Evolutionary conservation across 2,329 filamentous ascomycete species (phyloP).

Genomic region (Lecanosticta acicola): DNA sequence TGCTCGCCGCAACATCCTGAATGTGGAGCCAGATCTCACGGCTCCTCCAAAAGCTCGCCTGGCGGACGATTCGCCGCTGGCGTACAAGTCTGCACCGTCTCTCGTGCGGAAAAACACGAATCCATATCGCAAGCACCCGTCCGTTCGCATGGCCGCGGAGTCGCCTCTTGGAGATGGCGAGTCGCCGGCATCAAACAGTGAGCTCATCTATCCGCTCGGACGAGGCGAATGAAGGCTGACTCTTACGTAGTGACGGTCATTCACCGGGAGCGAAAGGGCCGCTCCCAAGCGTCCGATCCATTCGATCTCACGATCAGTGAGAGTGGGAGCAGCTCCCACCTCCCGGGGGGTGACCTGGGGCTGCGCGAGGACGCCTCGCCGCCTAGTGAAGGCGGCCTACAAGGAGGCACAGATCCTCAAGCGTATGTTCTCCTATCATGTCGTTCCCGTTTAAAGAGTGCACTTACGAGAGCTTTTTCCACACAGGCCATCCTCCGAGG

Average conservation of each 20-base stretch:
- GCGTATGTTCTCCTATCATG: constrained; percentile 29
- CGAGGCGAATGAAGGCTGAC: too few species aligned
- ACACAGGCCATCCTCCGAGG: constrained; percentile 20
- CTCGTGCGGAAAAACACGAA: not conserved
- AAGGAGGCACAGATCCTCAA: constrained; percentile 21
- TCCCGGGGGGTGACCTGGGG: too few species aligned
- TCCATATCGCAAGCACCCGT: not conserved
- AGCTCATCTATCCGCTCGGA: too few species aligned
- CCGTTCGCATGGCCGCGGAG: not conserved
- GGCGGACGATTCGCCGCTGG: constrained; percentile 4
- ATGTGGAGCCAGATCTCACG: constrained; percentile 11
- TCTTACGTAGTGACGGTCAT: too few species aligned
- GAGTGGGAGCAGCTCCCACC: too few species aligned
- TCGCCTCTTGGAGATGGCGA: not conserved
- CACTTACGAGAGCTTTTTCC: constrained; percentile 33
- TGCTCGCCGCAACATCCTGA: constrained; percentile 28
- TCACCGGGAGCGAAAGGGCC: too few species aligned
- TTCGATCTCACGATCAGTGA: too few species aligned
- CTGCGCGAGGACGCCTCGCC: constrained; percentile 23
- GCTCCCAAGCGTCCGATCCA: constrained; percentile 16
- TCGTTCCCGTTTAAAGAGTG: constrained; percentile 27
- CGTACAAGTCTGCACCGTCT: not conserved
- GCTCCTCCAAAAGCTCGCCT: constrained; percentile 10
- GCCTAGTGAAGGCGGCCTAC: constrained; percentile 8
- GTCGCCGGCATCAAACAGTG: too few species aligned